Evolutionary conservation across 139 green algal genomes (phyloP).

Genomic region (Chlorella sorokiniana): DNA sequence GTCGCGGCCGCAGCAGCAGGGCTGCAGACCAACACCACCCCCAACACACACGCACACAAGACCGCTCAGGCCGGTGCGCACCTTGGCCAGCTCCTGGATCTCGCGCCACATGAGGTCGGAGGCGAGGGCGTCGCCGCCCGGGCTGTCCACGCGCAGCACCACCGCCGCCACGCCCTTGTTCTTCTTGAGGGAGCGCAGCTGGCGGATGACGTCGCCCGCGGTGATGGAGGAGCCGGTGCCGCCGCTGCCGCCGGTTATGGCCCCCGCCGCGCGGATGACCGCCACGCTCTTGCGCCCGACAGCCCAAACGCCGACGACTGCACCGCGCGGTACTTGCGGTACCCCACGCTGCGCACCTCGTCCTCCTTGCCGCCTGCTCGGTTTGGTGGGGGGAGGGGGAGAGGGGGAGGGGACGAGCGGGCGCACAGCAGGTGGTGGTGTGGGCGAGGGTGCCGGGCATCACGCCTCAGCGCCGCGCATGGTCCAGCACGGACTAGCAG

Average conservation of each 20-base stretch:
- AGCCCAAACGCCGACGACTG: constrained; percentile 70
- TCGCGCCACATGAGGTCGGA: constrained; percentile 97
- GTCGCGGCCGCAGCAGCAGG: background rate
- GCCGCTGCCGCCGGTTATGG: constrained; percentile 34
- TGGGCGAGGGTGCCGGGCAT: background rate
- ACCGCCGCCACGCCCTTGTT: constrained; percentile 69
- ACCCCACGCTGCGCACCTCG: constrained; percentile 59
- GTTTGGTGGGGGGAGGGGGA: no score
- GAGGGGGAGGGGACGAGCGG: background rate
- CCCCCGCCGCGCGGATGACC: constrained; percentile 73
- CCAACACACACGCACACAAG: background rate
- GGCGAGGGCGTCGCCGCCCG: constrained; percentile 90
- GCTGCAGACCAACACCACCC: background rate
- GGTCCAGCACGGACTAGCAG: no score
- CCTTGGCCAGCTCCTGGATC: constrained; percentile 47
- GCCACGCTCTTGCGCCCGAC: constrained; percentile 78
- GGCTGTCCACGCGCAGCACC: constrained; percentile 90
- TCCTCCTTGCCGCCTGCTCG: constrained; percentile 62
- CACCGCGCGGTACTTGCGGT: constrained; percentile 73
- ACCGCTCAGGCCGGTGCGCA: no score
- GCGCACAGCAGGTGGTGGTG: background rate
- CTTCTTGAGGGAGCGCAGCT: constrained; percentile 57
- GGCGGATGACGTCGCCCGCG: constrained; percentile 54
- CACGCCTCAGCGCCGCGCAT: background rate
- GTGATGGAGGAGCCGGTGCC: constrained; percentile 48